Evolutionary conservation across 2,329 filamentous ascomycete species (phyloP).

Genomic region (Purpureocillium takamizusanense): DNA sequence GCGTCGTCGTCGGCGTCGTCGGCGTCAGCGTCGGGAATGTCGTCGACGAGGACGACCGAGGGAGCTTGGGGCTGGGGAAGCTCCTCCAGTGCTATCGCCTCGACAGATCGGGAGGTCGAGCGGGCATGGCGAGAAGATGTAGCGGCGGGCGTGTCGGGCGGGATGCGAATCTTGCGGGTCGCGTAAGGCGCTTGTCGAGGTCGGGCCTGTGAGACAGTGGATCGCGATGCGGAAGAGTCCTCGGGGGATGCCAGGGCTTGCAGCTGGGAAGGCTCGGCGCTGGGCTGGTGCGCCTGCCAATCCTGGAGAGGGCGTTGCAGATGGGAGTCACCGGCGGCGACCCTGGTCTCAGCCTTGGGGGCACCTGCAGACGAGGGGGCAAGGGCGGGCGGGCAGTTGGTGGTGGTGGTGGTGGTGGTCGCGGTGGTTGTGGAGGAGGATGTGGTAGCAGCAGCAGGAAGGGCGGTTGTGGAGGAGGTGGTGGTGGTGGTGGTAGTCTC

Average conservation of each 20-base stretch:
- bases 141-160: background rate
- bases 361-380: background rate
- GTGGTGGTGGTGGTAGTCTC: conserved; percentile 10
- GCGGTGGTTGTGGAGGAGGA: conserved; percentile 7
- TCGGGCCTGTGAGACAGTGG: conserved; percentile 14
- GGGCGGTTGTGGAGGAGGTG: conserved; percentile 7
- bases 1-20: conserved; percentile 8
- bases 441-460: background rate
- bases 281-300: conserved; percentile 10
- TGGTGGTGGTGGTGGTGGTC: background rate
- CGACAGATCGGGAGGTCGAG: conserved; percentile 9
- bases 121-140: conserved; percentile 9
- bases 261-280: conserved; percentile 15
- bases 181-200: conserved; percentile 4
- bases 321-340: conserved; percentile 12
- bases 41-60: conserved; percentile 6
- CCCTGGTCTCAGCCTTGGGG: conserved; percentile 12
- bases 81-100: conserved; percentile 15
- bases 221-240: conserved; percentile 11
- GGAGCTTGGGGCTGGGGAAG: conserved; percentile 1
- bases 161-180: conserved; percentile 5
- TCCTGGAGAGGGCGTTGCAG: conserved; percentile 1
- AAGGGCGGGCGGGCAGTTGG: background rate
- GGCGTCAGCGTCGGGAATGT: background rate
- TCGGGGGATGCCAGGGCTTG: conserved; percentile 18